Percentiles rank a stretch among this genome's conserved stretches.
Evolutionary conservation across 139 green algal species (phyloP).

Genomic region (Axilococcus clingmanii): DNA sequence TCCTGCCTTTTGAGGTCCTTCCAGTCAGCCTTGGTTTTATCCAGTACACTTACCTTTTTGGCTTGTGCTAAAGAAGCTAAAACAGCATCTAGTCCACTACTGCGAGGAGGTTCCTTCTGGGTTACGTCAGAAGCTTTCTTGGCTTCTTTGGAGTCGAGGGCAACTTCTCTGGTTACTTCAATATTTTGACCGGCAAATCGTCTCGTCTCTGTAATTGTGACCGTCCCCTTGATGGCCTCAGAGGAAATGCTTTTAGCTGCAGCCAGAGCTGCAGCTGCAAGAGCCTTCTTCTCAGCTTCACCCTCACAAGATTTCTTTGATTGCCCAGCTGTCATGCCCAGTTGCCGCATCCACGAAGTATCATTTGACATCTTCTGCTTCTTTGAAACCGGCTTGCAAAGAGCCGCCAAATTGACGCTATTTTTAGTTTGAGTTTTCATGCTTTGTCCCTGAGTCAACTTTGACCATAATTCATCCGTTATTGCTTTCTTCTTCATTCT

Average conservation of each 20-base stretch:
- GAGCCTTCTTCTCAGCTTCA: not conserved
- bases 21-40: conserved; percentile 86
- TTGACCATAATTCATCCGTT: conserved; percentile 30
- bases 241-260: conserved; percentile 17
- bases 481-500: conserved; percentile 28
- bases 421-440: not conserved
- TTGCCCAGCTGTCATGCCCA: conserved; percentile 15
- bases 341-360: conserved; percentile 26
- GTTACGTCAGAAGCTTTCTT: conserved; percentile 21
- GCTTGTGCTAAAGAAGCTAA: conserved; percentile 28
- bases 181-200: conserved; percentile 77
- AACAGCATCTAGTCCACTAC: conserved; percentile 34
- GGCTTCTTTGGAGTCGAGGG: conserved; percentile 47
- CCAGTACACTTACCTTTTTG: conserved; percentile 65
- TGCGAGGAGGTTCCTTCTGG: conserved; percentile 8
- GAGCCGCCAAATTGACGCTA: conserved; percentile 2
- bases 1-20: conserved; percentile 57
- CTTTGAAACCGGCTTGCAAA: conserved; percentile 12
- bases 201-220: conserved; percentile 32
- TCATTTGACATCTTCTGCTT: not conserved
- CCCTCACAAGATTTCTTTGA: not conserved
- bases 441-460: conserved; percentile 14
- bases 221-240: conserved; percentile 9
- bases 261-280: conserved; percentile 16
- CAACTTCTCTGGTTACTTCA: conserved; percentile 43